Evolutionary conservation across 768 basidiomycete genomes (phyloP), one percentile per base, ranked within the genome.

Genomic region (Tylopilus balloui): DNA sequence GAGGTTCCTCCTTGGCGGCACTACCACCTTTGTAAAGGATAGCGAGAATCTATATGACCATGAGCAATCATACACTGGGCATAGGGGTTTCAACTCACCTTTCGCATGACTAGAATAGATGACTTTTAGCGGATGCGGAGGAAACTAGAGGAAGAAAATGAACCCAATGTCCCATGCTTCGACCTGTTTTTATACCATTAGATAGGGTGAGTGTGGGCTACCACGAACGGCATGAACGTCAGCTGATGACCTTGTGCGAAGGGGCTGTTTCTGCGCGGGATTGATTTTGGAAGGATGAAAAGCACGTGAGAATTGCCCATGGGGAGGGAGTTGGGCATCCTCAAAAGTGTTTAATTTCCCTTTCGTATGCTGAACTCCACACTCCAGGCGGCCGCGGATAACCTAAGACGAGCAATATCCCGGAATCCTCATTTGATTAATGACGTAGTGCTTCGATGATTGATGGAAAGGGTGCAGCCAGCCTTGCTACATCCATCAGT

Each of bases 1-100:
- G 83, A 34, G 84, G 78, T 67, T 90, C 86, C 57, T 83, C 70
- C 55, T 69, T 55, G 50, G 88, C 86, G 50, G 84, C 80, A 51
- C 79, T 59, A 61, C 74, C 76, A 60, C 87, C 88, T 53, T 77
- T 74, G 71, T 87, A 88, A 41, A 88, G 76, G 59, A 88, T 82
- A 62, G 84, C 84, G 40, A 90, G 77, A 59, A 89, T 70, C 84
- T 88, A 41, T 9, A 32, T 28, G 23, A 19, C 37, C 14, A 37
- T 55, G 13, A 54, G 51, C 32, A 42, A 42, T 35, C 38, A 17
- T 29, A 15, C 21, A 4, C 19, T 9, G 4, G 32, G 37, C 19
- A 39, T 20, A 14, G 34, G 43, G 20, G 4, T 10, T 29, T 21
- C 17, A 28, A 25, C 21, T 29, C 45, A 74, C 77, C 75, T 78